phyloP scores from a whole-genome alignment of 192 early-diverging fungal genomes.

The Entomortierella beljakovae region DNA sequence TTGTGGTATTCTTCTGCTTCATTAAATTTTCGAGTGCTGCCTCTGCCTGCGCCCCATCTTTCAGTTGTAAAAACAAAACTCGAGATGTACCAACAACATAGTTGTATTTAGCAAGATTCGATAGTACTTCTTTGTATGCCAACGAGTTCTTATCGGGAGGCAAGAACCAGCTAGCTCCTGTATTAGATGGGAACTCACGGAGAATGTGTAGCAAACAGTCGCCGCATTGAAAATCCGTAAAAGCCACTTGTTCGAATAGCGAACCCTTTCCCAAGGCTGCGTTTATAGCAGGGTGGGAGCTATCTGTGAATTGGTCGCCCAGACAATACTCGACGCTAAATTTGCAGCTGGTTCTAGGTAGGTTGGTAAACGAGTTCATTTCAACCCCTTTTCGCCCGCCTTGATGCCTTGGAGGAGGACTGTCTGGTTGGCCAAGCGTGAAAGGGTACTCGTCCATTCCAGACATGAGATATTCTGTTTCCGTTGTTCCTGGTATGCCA shows the following conservation, averaged over 20 bases:
- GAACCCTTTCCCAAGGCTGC: constrained; percentile 8
- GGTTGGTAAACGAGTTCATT: too few relatives aligned
- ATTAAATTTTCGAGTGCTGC: not conserved
- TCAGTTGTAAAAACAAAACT: constrained; percentile 24
- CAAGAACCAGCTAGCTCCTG: constrained; percentile 9
- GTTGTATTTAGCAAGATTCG: constrained; percentile 38
- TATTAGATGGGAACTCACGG: not conserved
- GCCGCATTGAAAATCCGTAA: constrained; percentile 48
- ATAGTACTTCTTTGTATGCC: constrained; percentile 3
- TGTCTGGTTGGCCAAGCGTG: not conserved
- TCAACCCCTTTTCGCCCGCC: too few relatives aligned
- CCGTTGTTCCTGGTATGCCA: not conserved
- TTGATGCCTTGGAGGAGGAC: not conserved
- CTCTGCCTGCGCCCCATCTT: not conserved
- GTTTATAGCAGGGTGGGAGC: not conserved
- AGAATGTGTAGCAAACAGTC: constrained; percentile 48
- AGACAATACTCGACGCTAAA: constrained; percentile 45
- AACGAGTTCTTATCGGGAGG: constrained; percentile 11
- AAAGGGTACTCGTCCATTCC: constrained; percentile 49
- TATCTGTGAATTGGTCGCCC: constrained; percentile 32
- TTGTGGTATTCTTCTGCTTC: not conserved
- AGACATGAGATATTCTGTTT: constrained; percentile 21
- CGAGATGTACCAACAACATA: constrained; percentile 29
- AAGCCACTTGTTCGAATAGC: constrained; percentile 44
- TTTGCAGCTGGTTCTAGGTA: constrained; percentile 1